Evolutionary conservation across 768 basidiomycete genomes (phyloP).

Genomic region (Lactarius quietus): DNA sequence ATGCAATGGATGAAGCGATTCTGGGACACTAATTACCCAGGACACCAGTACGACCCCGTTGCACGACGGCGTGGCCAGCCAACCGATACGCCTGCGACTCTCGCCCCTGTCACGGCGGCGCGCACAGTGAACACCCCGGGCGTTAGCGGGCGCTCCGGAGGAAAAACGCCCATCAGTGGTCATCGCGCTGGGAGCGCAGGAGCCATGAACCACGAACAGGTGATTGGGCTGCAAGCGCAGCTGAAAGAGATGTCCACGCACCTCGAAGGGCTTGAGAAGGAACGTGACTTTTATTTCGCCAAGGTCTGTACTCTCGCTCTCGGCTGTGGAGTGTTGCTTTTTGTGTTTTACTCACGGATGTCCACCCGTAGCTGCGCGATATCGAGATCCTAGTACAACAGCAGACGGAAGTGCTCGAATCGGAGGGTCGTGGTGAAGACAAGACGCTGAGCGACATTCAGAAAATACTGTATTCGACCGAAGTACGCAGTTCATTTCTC

Average conservation of each 20-base stretch:
- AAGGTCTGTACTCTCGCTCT: constrained; percentile 55
- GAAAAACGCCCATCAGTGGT: constrained; percentile 69
- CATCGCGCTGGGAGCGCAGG: constrained; percentile 54
- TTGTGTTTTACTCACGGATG: neutral
- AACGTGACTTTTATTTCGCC: constrained; percentile 97
- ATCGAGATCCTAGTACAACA: constrained; percentile 93
- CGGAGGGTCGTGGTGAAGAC: constrained; percentile 55
- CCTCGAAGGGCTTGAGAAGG: constrained; percentile 92
- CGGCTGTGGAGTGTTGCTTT: constrained; percentile 4
- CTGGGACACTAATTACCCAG: constrained; percentile 91
- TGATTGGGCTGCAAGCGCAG: constrained; percentile 69
- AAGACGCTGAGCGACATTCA: constrained; percentile 73
- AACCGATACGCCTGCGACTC: constrained; percentile 73
- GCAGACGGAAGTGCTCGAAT: constrained; percentile 61
- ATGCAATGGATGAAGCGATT: constrained; percentile 95
- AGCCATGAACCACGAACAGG: constrained; percentile 60
- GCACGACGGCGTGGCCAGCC: constrained; percentile 75
- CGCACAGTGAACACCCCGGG: constrained; percentile 36
- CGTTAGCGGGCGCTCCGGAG: constrained; percentile 48
- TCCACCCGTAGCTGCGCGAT: constrained; percentile 72
- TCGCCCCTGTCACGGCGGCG: constrained; percentile 54
- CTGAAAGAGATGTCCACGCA: constrained; percentile 77
- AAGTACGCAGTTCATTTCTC: constrained; percentile 51
- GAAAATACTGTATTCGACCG: constrained; percentile 90
- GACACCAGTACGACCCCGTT: constrained; percentile 82